Conservation (phyloP, 768 basidiomycete species). For the Hypsizygus marmoreus region DNA sequence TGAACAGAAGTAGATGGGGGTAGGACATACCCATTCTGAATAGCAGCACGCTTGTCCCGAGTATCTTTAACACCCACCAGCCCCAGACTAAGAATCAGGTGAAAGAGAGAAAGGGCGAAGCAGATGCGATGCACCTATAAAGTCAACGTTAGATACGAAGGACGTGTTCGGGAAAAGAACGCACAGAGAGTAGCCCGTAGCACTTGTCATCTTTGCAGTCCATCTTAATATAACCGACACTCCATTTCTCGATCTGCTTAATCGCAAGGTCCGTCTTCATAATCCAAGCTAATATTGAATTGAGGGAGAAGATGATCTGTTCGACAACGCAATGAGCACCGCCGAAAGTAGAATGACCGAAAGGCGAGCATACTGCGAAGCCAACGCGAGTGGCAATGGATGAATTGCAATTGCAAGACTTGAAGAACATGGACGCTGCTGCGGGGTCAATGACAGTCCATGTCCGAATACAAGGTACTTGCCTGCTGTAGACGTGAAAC, state of each 20-base stretch:
- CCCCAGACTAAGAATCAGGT: slow-evolving; percentile 74
- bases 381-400: slow-evolving; percentile 97
- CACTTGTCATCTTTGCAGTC: slow-evolving; percentile 91
- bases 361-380: slow-evolving; percentile 67
- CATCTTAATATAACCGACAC: slow-evolving; percentile 98
- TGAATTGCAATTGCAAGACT: slow-evolving; percentile 98
- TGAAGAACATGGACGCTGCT: slow-evolving; percentile 93
- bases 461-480: slow-evolving; percentile 22
- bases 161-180: slow-evolving; percentile 26
- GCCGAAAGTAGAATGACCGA: background rate
- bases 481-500: slow-evolving; percentile 86
- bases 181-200: slow-evolving; percentile 92
- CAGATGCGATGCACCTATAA: slow-evolving; percentile 90
- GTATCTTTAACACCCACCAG: slow-evolving; percentile 91
- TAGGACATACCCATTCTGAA: slow-evolving; percentile 87
- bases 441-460: slow-evolving; percentile 9
- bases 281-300: slow-evolving; percentile 95
- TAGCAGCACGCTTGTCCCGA: slow-evolving; percentile 86
- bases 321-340: background rate
- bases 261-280: slow-evolving; percentile 92
- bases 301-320: slow-evolving; percentile 92
- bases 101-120: slow-evolving; percentile 90
- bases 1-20: background rate
- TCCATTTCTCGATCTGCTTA: slow-evolving; percentile 86
- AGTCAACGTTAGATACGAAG: slow-evolving; percentile 6